These are phyloP conservation scores for Fusarium scirpi DNA, from an alignment of 2,329 filamentous ascomycete species.

Conservation along the genomic window DNA sequence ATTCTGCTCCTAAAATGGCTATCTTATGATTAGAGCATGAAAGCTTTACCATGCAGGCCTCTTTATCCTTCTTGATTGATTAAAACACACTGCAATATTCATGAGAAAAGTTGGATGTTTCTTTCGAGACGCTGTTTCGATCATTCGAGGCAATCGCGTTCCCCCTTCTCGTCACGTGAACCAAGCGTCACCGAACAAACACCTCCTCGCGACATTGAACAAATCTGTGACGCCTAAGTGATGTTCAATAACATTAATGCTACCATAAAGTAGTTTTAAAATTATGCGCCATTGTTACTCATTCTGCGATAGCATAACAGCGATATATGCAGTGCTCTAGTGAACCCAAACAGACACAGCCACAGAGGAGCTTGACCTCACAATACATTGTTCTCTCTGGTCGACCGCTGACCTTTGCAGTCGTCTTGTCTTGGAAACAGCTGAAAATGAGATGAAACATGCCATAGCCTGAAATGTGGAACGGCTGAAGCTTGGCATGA, in stretches of 20 bases:
- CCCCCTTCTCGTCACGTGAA: background rate
- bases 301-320: no score
- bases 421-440: background rate
- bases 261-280: no score
- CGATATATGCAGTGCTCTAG: background rate
- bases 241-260: background rate
- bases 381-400: no score
- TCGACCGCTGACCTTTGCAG: background rate
- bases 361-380: background rate
- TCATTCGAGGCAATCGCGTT: background rate
- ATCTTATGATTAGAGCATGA: background rate
- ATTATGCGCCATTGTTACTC: no score
- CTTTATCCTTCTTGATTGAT: background rate
- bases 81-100: no score
- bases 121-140: background rate
- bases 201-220: background rate
- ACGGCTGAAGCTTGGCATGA: background rate
- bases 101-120: background rate
- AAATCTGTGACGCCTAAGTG: background rate
- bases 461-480: background rate
- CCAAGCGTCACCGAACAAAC: background rate
- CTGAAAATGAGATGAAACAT: slow-evolving; percentile 3
- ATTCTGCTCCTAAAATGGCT: background rate
- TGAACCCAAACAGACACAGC: background rate
- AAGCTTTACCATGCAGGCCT: rapidly evolving